Base-by-base conservation (phyloP, 2,329 filamentous ascomycete species). In the Chaetomiaceae sp. region DNA sequence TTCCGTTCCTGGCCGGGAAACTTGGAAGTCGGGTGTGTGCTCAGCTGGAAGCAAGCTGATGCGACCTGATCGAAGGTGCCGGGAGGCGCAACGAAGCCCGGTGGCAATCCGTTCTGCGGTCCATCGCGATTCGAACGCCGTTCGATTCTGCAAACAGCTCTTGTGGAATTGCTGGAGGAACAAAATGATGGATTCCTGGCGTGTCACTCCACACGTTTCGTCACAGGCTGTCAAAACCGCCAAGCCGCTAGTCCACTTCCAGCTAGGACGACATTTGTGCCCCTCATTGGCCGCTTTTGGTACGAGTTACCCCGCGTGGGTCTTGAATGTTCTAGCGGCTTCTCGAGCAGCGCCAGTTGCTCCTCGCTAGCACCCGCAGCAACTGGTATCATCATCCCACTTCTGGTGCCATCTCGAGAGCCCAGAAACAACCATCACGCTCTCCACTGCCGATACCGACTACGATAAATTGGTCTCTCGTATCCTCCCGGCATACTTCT, bases 321-420 rank as follows among this genome's bases (percentile, higher is more conserved):
- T 7, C 50, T 45, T 36, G 53, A 55, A 56, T 17, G 17, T 62
- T 62, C 60, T 34, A 60, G 60, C 37, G 19, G 42, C 40, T 62
- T 62, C 57, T 62, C 57, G 55, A 52, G 53, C 47, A 19, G 53
- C 49, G 15, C 27, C 53, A 56, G 50, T 43, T 48, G 53, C 44
- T 42, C 49, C 48, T 43, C 31, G 47, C 43, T 56, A 47, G 33
- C 25, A 22, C 42, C 34, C 19, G 47, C 36, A 9, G 11, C 17
- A 8, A 6, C 27, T 23, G 23, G 52, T 14, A 40, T 46, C 52
- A 42, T 47, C 40, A 29, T 23, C 42, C 42, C 27, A 29, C 46
- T 51, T 43, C 43, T 37, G 25, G 25, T 36, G 47, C 36, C 33
- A 48, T 53, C 58, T 51, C 33, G 44, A 36, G 17, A 6, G 36